phyloP scores from a whole-genome alignment of 768 basidiomycete species.

The Suillus brevipes region DNA sequence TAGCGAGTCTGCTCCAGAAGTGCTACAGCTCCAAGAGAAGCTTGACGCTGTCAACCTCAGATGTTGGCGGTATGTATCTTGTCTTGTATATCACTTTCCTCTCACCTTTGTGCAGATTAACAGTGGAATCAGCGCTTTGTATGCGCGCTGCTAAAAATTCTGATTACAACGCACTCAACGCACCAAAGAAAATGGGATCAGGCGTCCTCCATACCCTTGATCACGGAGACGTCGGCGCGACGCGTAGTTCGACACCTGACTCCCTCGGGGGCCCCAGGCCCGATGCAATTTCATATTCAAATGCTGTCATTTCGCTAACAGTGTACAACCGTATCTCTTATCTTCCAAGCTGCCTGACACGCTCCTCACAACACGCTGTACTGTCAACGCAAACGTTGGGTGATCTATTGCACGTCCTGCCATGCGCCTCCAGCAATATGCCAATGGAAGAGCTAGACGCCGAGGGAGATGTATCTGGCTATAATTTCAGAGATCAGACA shows the following conservation, averaged over 20 bases:
- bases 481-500: slow-evolving; percentile 24
- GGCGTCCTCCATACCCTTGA: slow-evolving; percentile 30
- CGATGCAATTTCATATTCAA: slow-evolving; percentile 10
- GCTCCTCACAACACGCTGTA: slow-evolving; percentile 67
- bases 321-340: slow-evolving; percentile 62
- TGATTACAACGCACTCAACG: slow-evolving; percentile 59
- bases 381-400: slow-evolving; percentile 72
- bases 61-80: slow-evolving; percentile 58
- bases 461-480: slow-evolving; percentile 34
- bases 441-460: slow-evolving; percentile 41
- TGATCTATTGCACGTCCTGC: slow-evolving; percentile 58
- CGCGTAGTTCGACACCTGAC: background rate
- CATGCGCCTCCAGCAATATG: slow-evolving; percentile 61
- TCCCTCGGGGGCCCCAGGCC: background rate
- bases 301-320: slow-evolving; percentile 59
- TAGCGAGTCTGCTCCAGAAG: slow-evolving; percentile 43
- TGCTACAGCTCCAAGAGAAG: slow-evolving; percentile 46
- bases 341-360: slow-evolving; percentile 57
- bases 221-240: background rate
- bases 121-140: slow-evolving; percentile 56
- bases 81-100: background rate
- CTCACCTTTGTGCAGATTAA: slow-evolving; percentile 40
- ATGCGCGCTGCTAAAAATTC: slow-evolving; percentile 63
- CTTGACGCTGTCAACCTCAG: slow-evolving; percentile 54
- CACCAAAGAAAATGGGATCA: slow-evolving; percentile 30